Base-by-base conservation (phyloP, 176 grass and related monocot species). In the Bothriochloa decipiens region DNA sequence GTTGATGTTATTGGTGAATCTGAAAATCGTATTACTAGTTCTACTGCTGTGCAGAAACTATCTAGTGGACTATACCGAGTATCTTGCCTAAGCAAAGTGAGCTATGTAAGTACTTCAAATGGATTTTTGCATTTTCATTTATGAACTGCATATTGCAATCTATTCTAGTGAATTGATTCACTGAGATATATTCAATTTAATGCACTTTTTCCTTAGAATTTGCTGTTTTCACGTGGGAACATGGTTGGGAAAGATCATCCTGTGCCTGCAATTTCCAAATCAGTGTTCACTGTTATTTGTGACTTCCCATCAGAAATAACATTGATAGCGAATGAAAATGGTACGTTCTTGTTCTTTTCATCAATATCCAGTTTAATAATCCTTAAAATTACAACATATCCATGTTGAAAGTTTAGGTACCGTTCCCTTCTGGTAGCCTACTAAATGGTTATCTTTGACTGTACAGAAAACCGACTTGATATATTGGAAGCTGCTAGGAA, bases 251-350 rank as follows among this genome's bases (percentile, higher is more conserved):
- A 88, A 75, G 85, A 93, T 88, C 96, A 95, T 88, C 87, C 89
- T 52, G 27, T 87, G 66, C 92, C 92, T 66, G 82, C 87, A 64
- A 62, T 95, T 75, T 87, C 87, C 65, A 85, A 82, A 81, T 86
- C 86, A 40, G 77, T 93, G 78, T 81, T 98, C 60, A 6, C 86
- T 75, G 84, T 98, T 90, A 40, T 98, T 70, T 98, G 96, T 85
- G 91, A 87, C 27, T 88, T 98, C 61, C 96, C 89, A 53, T 91
- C 89, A 71, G 89, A 89, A 76, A 92, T 98, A 75, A 86, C 70
- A 82, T 85, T 98, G 64, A 95, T 98, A 86, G 91, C 93, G n/a
- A 98, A 98, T 89, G 93, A 98, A 95, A 90, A 94, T 87, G 96
- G 96, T 98, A 95, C 49, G 50, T 41, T 69, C n/a, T n/a, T 70